Evolutionary conservation across 768 basidiomycete species (phyloP), one percentile per base, ranked within the genome.

Genomic region (Leccinellum albellum): DNA sequence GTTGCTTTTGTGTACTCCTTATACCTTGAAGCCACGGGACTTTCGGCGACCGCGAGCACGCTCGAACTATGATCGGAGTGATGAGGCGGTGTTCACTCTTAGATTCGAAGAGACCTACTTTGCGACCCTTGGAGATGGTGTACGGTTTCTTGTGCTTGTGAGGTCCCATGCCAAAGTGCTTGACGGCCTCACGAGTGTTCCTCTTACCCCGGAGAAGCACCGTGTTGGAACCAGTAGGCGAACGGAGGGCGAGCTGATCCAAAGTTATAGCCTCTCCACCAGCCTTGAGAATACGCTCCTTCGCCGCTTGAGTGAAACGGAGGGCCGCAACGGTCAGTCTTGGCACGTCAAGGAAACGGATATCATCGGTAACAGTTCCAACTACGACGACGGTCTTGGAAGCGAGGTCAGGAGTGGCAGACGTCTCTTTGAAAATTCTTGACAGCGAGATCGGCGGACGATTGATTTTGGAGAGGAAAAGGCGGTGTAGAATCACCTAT

Each of bases 81-180:
- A 58, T 54, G 53, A 53, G 50, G 13, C 24, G 21, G 15, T 12
- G 32, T 21, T 21, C 1, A 35, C 20, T 24, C 8, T 4, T n/a
- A 4, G 9, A 10, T 15, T 9, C 4, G 42, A 9, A 6, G 13
- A 6, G 29, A 69, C 75, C 42, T 67, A 88, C 87, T 78, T 97
- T 98, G 85, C 95, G 91, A 61, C 97, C 96, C 81, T 96, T 97
- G 73, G 93, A 94, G 69, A 79, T 81, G 48, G 94, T 91, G 80
- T 94, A 90, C 49, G 97, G 97, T 80, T 95, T 97, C 84, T 96
- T 98, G 88, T 97, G 81, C 79, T 98, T 93, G 87, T 95, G 92
- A 55, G 94, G 94, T 78, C 88, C 92, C 91, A 92, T 92, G 77
- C 96, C 96, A 74, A 98, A 98, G 84, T 98, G 96, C 76, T 92